Percentiles rank a stretch among this genome's conserved stretches.
phyloP scores from a whole-genome alignment of 1,139 yeast genomes.

The Taiozyma sp. region DNA sequence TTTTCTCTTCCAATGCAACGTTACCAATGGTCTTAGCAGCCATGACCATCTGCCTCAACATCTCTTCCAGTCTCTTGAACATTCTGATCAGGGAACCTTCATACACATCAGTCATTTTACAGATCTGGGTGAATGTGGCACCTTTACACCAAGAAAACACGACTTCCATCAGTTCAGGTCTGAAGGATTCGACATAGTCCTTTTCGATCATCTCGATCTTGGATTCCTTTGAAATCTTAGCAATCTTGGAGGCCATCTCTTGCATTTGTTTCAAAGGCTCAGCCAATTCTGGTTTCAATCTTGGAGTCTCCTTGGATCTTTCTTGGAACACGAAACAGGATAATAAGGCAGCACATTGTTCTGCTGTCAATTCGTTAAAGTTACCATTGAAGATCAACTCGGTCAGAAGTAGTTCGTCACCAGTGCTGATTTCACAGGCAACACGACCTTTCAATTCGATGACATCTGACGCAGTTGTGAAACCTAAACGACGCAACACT shows the following conservation, averaged over 20 bases:
- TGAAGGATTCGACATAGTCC: slow-evolving; percentile 86
- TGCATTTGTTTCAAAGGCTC: slow-evolving; percentile 86
- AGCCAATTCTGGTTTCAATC: slow-evolving; percentile 79
- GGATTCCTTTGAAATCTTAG: slow-evolving; percentile 83
- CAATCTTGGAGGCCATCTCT: slow-evolving; percentile 87
- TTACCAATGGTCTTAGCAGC: slow-evolving; percentile 96
- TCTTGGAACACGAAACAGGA: slow-evolving; percentile 98
- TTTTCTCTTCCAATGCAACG: slow-evolving; percentile 76
- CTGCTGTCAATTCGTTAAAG: slow-evolving; percentile 80
- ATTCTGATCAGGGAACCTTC: slow-evolving; percentile 95
- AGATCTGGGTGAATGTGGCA: slow-evolving; percentile 91
- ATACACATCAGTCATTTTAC: slow-evolving; percentile 98
- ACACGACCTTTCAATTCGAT: slow-evolving; percentile 94
- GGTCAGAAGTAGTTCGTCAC: slow-evolving; percentile 85
- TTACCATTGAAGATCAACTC: slow-evolving; percentile 94
- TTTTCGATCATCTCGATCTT: slow-evolving; percentile 86
- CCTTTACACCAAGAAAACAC: slow-evolving; percentile 97
- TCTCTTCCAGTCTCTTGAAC: slow-evolving; percentile 91
- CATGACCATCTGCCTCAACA: slow-evolving; percentile 80
- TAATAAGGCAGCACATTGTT: slow-evolving; percentile 86
- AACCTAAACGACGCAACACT: slow-evolving; percentile 81
- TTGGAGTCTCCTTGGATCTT: slow-evolving; percentile 83
- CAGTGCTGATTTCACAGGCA: slow-evolving; percentile 95
- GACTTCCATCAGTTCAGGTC: slow-evolving; percentile 94
- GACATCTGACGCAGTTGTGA: slow-evolving; percentile 75